Percentiles rank a stretch among this genome's conserved stretches.
Evolutionary conservation across 148 eudicot species (phyloP).

Genomic region (Suaeda aralocaspica): DNA sequence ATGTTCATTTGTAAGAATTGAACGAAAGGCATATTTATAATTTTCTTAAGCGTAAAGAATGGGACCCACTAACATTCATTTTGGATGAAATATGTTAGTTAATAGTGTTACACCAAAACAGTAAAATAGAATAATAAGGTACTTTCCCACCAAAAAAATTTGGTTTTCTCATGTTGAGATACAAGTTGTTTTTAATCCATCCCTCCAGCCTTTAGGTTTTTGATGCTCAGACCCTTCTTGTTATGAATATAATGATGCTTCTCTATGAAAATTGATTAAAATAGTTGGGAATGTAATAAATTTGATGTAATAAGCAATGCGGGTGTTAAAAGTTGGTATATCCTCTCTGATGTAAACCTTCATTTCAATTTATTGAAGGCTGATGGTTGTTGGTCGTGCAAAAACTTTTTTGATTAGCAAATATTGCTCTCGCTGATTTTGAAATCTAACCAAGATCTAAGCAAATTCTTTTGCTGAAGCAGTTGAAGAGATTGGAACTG

Average conservation of each 20-base stretch:
- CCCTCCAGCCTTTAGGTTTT: background rate
- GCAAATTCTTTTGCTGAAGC: conserved; percentile 14
- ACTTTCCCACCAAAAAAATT: no score
- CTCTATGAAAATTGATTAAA: background rate
- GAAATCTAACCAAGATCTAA: background rate
- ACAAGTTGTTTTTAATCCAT: background rate
- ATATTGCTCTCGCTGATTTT: background rate
- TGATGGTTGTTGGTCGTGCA: background rate
- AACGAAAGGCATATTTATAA: no score
- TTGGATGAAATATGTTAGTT: no score
- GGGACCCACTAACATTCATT: no score
- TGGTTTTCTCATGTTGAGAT: background rate
- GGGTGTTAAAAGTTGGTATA: background rate
- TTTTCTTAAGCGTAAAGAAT: no score
- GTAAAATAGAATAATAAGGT: background rate
- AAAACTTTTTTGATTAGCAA: background rate
- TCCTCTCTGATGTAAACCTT: background rate
- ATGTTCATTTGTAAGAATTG: no score
- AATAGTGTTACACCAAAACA: no score
- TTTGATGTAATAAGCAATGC: no score
- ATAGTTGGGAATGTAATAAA: no score
- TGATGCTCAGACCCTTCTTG: background rate
- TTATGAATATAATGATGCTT: background rate
- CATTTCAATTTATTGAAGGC: background rate
- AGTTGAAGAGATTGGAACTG: conserved; percentile 92